Evolutionary conservation across 768 basidiomycete genomes (phyloP).

Genomic region (Lactifluus subvellereus): DNA sequence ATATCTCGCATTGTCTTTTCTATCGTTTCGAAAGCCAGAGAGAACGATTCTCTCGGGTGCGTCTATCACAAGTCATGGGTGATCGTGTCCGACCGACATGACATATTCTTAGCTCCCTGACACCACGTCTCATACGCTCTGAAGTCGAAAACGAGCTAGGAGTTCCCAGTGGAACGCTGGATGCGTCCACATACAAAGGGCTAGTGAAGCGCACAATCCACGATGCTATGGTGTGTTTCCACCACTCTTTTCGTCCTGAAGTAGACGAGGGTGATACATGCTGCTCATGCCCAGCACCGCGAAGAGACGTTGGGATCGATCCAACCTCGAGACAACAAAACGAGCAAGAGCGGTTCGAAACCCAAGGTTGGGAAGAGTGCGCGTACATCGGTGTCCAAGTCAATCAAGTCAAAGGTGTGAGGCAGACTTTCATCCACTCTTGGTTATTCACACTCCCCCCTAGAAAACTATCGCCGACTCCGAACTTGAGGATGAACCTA

Average conservation of each 20-base stretch:
- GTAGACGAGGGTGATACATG: not conserved
- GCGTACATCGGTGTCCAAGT: conserved; percentile 6
- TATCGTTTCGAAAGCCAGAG: conserved; percentile 7
- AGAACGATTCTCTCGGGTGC: conserved; percentile 1
- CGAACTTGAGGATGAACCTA: conserved; percentile 6
- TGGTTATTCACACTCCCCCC: not conserved
- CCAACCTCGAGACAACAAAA: not conserved
- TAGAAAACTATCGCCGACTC: conserved; percentile 21
- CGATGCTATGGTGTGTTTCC: conserved; percentile 13
- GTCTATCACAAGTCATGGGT: not conserved
- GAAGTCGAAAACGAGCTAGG: conserved; percentile 5
- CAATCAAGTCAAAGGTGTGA: conserved; percentile 17
- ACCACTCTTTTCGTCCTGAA: not conserved
- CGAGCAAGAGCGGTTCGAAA: not conserved
- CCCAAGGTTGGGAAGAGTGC: not conserved
- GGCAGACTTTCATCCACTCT: not conserved
- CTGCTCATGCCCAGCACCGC: not conserved
- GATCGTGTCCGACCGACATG: not conserved
- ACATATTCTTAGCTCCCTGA: conserved; percentile 10
- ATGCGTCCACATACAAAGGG: not conserved
- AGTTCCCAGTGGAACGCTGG: conserved; percentile 1
- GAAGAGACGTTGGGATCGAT: not conserved
- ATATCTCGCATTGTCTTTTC: conserved; percentile 8
- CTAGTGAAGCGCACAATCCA: conserved; percentile 13
- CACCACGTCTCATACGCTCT: conserved; percentile 17